Evolutionary conservation across 2,329 filamentous ascomycete species (phyloP), one percentile per base, ranked within the genome.

Genomic region (Dryadomyces sulphureus): DNA sequence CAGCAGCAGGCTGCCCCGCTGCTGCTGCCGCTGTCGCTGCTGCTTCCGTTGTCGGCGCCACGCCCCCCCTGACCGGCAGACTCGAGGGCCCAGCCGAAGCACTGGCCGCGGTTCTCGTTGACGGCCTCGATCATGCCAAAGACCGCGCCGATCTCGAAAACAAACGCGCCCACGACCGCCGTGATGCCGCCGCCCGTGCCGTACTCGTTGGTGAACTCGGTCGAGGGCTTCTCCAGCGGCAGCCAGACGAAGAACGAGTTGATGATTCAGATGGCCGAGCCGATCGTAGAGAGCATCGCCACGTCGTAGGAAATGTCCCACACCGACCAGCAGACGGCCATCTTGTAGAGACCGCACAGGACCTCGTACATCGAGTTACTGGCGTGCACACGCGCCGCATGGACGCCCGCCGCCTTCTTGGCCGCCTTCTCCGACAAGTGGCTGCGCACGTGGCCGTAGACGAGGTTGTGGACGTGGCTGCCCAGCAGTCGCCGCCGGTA

Each of bases 31-130:
- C 25, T 7, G 11, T 36, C 38, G 7, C 38, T 30, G 7, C 12
- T 7, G 12, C 25, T 12, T 7, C 7, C 12, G 7, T 12, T 7
- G 11, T 36, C 38, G 7, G 46, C 49, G 49, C 11, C 20, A n/a
- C 17, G 35, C 46, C 3, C 50, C 50, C 21, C 27, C n/a, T 56
- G 27, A 14, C 11, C 4, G 27, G 27, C 27, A 4, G 9, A 65
- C 52, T 81, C 72, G 1, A 84, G 53, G 0, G 79, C 79, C 78
- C 78, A 84, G 4, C 80, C 79, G 56, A 84, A 84, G 57, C 79
- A 84, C 12, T 72, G 75, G 0, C 70, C 63, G 12, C 71, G 65
- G 53, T 81, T 76, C 54, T 78, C 75, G 56, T 84, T 84, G n/a
- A 82, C 66, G 4, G 79, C 79, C 58, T 84, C 80, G 2, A 81